Evolutionary conservation across 306 rosid species (phyloP).

Genomic region (Glycyrrhiza uralensis): DNA sequence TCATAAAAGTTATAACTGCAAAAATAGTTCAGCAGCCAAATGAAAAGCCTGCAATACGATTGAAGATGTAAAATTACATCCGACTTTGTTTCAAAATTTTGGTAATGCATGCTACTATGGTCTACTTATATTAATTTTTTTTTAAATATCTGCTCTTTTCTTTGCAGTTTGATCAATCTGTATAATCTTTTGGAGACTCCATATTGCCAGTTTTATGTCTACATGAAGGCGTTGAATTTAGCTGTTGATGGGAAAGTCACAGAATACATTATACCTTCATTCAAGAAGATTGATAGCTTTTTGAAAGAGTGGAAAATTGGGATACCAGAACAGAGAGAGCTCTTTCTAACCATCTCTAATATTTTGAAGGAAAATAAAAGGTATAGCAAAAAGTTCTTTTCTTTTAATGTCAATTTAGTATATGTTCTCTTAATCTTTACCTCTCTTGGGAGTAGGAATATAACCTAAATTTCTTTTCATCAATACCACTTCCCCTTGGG

Average conservation of each 20-base stretch:
- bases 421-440: neutral
- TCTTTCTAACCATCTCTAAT: conserved; percentile 69
- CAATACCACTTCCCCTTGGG: neutral
- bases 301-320: conserved; percentile 94
- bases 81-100: neutral
- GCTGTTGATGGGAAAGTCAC: conserved; percentile 79
- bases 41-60: conserved; percentile 75
- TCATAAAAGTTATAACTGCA: conserved; percentile 62
- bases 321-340: conserved; percentile 60
- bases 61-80: conserved; percentile 63
- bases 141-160: neutral
- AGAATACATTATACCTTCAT: conserved; percentile 67
- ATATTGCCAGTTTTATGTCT: conserved; percentile 67
- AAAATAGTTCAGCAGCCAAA: conserved; percentile 69
- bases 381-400: conserved; percentile 35
- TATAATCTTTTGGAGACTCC: conserved; percentile 86
- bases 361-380: conserved; percentile 83
- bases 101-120: neutral
- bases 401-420: neutral
- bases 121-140: neutral
- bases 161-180: conserved; percentile 76
- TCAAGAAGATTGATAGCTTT: conserved; percentile 73
- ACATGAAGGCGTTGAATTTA: conserved; percentile 69
- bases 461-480: neutral
- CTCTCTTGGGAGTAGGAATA: neutral